phyloP scores from a whole-genome alignment of 495 filamentous ascomycete species.

The Xylaria castorea region DNA sequence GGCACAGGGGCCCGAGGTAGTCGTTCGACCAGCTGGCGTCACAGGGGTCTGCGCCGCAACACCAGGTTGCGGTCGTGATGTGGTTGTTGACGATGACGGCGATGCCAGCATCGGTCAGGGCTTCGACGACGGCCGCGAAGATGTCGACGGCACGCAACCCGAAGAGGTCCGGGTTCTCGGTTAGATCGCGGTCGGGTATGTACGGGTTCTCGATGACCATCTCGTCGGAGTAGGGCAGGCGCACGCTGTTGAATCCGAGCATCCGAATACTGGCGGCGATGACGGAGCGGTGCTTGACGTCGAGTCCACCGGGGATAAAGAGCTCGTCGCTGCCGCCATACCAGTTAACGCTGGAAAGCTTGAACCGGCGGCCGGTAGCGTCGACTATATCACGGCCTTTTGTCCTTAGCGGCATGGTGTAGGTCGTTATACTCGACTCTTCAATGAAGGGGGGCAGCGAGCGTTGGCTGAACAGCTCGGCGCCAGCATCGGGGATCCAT shows the following conservation, averaged over 20 bases:
- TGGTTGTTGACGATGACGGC: slow-evolving; percentile 68
- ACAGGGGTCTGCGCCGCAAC: slow-evolving; percentile 65
- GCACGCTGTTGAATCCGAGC: slow-evolving; percentile 69
- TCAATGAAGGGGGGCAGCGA: slow-evolving; percentile 50
- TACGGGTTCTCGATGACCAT: slow-evolving; percentile 61
- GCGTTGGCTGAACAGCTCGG: slow-evolving; percentile 49
- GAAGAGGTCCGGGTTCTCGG: slow-evolving; percentile 61
- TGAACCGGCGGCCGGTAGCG: slow-evolving; percentile 55
- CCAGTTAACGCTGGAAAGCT: slow-evolving; percentile 67
- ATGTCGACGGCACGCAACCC: slow-evolving; percentile 60
- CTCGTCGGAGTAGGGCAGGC: slow-evolving; percentile 67
- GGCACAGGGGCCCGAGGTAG: slow-evolving; percentile 59
- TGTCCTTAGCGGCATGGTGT: slow-evolving; percentile 58
- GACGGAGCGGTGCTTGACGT: slow-evolving; percentile 60
- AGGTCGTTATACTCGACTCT: slow-evolving; percentile 49
- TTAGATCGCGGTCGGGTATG: slow-evolving; percentile 53
- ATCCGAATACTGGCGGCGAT: slow-evolving; percentile 59
- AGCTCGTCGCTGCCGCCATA: slow-evolving; percentile 67
- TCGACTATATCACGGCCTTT: slow-evolving; percentile 63
- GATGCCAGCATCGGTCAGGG: slow-evolving; percentile 62
- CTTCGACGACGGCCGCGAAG: slow-evolving; percentile 57
- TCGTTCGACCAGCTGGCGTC: slow-evolving; percentile 66
- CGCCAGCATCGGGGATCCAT: slow-evolving; percentile 49
- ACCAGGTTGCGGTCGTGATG: slow-evolving; percentile 67
- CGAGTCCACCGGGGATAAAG: slow-evolving; percentile 65